Evolutionary conservation across 345 rosid genomes (phyloP), one percentile per base, ranked within the genome.

Genomic region (Ceriops decandra): DNA sequence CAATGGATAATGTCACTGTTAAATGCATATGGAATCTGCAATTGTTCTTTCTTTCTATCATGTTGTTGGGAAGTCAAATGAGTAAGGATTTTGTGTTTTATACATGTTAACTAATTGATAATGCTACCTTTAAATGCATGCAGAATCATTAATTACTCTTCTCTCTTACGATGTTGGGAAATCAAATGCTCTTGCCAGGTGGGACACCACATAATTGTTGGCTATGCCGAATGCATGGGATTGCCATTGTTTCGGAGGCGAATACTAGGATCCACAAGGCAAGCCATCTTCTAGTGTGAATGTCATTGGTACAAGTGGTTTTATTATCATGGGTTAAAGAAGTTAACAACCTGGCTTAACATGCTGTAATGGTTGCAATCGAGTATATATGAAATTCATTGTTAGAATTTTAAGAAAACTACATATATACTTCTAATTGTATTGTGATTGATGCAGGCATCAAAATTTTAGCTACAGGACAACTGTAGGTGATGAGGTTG

Each of bases 151-250:
- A 15, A 42, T 42, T 42, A 42, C 16, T 13, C 49, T 42, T 5
- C 28, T 22, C 10, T n/a, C 28, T 22, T 21, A 54, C 22, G 0
- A 54, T 54, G 8, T 21, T 9, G 16, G 30, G 16, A 22, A 15
- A 20, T 28, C 46, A 6, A 19, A 24, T 72, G 69, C 20, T 22
- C 68, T 62, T 62, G 47, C 28, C 74, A 95, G 96, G 98, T 95
- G 33, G 99, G 98, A 51, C 99, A 95, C 75, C 97, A 92, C 74
- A 90, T 95, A 72, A 68, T 95, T 72, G 93, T 80, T 65, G 76
- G 95, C 49, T 95, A 90, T 60, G 97, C 96, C 1, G 88, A 90
- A 73, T 95, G 98, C 70, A 92, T 90, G 90, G 90, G 92, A 54
- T 69, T 95, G 75, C 96, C 99, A 7, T 76, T 95, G 80, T 90